These are phyloP conservation scores for Stagonosporopsis cucurbitacearum DNA, from an alignment of 2,329 filamentous ascomycete genomes.

Conservation along the genomic window DNA sequence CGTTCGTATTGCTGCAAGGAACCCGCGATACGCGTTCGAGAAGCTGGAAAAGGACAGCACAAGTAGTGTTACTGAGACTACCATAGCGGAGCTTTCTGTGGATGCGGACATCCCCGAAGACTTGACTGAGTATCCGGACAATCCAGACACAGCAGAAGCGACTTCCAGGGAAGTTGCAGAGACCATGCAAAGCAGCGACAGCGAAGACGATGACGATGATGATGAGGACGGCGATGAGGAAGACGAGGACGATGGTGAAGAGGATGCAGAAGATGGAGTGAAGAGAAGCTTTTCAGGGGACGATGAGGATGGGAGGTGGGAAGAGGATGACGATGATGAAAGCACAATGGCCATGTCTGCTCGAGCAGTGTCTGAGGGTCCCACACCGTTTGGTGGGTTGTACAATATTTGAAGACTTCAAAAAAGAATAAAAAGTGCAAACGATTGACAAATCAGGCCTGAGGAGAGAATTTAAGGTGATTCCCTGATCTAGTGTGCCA, in stretches of 20 bases:
- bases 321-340: conserved; percentile 27
- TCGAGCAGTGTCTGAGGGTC: conserved; percentile 26
- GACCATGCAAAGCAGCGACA: conserved; percentile 17
- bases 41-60: conserved; percentile 30
- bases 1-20: conserved; percentile 42
- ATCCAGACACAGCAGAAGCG: conserved; percentile 34
- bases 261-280: conserved; percentile 17
- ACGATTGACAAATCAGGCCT: not conserved
- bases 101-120: conserved; percentile 39
- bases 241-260: conserved; percentile 24
- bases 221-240: conserved; percentile 25
- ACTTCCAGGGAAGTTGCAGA: conserved; percentile 32
- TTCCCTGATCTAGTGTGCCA: not conserved
- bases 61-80: not conserved
- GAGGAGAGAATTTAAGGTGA: not conserved
- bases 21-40: conserved; percentile 44
- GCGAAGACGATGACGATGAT: conserved; percentile 27
- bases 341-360: conserved; percentile 19
- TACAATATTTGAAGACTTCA: conserved; percentile 23
- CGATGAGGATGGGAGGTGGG: conserved; percentile 25
- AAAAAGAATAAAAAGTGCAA: not conserved
- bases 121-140: conserved; percentile 41
- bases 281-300: conserved; percentile 24
- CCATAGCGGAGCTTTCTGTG: conserved; percentile 24
- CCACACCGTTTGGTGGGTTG: conserved; percentile 34